A percentile compares a stretch with the other conserved stretches of the same genome.
Conservation (phyloP, 495 filamentous ascomycete species). For the Penicillium canariense region DNA sequence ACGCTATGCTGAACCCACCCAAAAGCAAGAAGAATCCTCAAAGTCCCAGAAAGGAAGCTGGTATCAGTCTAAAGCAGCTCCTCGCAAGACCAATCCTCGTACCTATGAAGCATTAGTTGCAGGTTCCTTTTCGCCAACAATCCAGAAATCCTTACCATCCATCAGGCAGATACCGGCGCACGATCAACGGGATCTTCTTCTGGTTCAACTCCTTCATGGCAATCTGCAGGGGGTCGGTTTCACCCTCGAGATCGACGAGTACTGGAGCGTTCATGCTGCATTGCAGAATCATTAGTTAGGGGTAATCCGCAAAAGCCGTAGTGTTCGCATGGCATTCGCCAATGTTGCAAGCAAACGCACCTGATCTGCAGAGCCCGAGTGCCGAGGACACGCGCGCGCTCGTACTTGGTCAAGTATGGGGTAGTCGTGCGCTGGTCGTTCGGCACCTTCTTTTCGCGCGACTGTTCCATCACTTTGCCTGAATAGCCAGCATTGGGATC, state of each 20-base stretch:
- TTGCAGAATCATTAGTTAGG: conserved; percentile 11
- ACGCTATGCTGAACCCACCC: conserved; percentile 44
- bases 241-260: conserved; percentile 92
- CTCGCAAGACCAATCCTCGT: conserved; percentile 99
- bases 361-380: conserved; percentile 95
- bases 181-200: conserved; percentile 97
- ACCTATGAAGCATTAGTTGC: conserved; percentile 51
- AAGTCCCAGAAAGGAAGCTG: background rate
- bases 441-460: conserved; percentile 85
- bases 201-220: conserved; percentile 94
- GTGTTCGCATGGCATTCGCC: background rate
- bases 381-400: conserved; percentile 87
- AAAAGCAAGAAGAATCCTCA: conserved; percentile 19
- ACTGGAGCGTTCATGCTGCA: conserved; percentile 95
- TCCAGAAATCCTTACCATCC: conserved; percentile 71
- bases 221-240: conserved; percentile 96
- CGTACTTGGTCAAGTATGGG: conserved; percentile 99
- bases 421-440: conserved; percentile 88
- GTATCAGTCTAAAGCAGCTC: conserved; percentile 62
- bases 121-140: background rate
- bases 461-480: conserved; percentile 54
- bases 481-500: conserved; percentile 67
- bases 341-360: conserved; percentile 46
- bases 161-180: conserved; percentile 92
- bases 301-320: background rate